Percentiles rank a stretch among this genome's conserved stretches.
These are phyloP conservation scores for Sistotremastrum suecicum DNA, from an alignment of 768 basidiomycete species.

Conservation along the genomic window DNA sequence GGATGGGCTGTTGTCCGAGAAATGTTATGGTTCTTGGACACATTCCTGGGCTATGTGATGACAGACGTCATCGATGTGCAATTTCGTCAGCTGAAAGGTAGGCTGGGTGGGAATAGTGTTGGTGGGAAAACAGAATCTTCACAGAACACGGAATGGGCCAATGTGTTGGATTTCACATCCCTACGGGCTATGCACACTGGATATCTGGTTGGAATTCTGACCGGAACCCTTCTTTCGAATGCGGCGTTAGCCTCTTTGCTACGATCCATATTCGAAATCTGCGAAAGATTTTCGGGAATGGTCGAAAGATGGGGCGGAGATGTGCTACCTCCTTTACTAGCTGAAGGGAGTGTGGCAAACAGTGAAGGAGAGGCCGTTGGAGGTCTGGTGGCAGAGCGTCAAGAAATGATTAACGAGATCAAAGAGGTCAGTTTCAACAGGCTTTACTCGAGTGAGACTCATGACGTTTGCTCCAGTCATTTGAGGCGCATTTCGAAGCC, in stretches of 20 bases:
- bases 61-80: constrained; percentile 82
- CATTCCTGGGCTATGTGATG: constrained; percentile 73
- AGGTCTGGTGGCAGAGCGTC: constrained; percentile 56
- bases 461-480: constrained; percentile 28
- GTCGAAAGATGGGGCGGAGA: constrained; percentile 91
- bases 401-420: constrained; percentile 55
- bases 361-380: constrained; percentile 50
- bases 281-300: constrained; percentile 76
- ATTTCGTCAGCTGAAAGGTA: constrained; percentile 53
- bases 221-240: constrained; percentile 68
- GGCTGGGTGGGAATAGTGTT: constrained; percentile 19
- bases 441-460: not conserved
- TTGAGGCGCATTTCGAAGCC: constrained; percentile 49
- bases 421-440: constrained; percentile 41
- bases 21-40: constrained; percentile 89
- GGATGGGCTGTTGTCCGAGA: constrained; percentile 80
- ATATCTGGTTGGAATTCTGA: constrained; percentile 66
- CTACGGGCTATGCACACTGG: constrained; percentile 69
- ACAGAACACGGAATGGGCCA: not conserved
- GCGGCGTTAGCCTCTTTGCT: constrained; percentile 44
- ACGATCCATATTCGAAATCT: constrained; percentile 64
- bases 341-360: constrained; percentile 56
- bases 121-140: not conserved
- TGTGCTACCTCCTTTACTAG: constrained; percentile 68
- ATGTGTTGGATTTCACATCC: constrained; percentile 65